Evolutionary conservation across 2,329 filamentous ascomycete species (phyloP).

Genomic region (Immersiporthe knoxdaviesiana): DNA sequence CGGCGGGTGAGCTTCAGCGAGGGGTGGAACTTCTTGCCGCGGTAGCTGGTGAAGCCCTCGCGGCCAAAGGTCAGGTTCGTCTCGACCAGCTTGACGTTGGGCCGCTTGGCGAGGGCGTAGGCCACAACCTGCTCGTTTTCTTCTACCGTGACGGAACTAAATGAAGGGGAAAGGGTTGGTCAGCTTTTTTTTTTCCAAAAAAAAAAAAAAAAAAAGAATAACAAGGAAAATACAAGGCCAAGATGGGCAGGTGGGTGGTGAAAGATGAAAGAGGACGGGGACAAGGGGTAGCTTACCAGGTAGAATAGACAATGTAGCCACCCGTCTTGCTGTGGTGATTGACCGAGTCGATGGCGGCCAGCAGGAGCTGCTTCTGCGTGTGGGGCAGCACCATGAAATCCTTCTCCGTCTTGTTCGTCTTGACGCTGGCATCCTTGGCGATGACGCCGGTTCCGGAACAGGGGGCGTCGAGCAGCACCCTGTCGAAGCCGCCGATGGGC

Average conservation of each 20-base stretch:
- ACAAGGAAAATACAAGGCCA: too few species aligned
- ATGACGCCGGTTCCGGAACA: constrained; percentile 98
- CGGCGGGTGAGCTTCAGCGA: constrained; percentile 80
- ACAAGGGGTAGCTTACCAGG: constrained; percentile 70
- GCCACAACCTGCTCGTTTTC: constrained; percentile 88
- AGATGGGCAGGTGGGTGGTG: background rate
- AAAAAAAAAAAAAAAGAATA: too few species aligned
- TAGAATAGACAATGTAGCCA: constrained; percentile 95
- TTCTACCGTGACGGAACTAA: constrained; percentile 29
- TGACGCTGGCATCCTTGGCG: constrained; percentile 92
- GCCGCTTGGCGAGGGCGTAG: constrained; percentile 87
- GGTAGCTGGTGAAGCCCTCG: constrained; percentile 88
- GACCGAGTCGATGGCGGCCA: constrained; percentile 92
- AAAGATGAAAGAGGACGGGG: background rate
- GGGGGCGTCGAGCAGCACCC: constrained; percentile 90
- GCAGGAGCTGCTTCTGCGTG: constrained; percentile 89
- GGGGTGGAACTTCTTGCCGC: constrained; percentile 88
- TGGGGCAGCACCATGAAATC: constrained; percentile 95
- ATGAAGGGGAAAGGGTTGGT: background rate
- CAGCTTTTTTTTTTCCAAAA: too few species aligned
- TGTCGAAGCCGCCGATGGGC: constrained; percentile 93
- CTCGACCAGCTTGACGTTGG: constrained; percentile 91
- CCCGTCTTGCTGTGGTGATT: constrained; percentile 91
- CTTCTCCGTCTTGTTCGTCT: constrained; percentile 96
- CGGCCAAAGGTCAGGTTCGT: constrained; percentile 89